A percentile compares a stretch with the other conserved stretches of the same genome.
These are phyloP conservation scores for Colletotrichum viniferum DNA, from an alignment of 2,329 filamentous ascomycete genomes.

Conservation along the genomic window DNA sequence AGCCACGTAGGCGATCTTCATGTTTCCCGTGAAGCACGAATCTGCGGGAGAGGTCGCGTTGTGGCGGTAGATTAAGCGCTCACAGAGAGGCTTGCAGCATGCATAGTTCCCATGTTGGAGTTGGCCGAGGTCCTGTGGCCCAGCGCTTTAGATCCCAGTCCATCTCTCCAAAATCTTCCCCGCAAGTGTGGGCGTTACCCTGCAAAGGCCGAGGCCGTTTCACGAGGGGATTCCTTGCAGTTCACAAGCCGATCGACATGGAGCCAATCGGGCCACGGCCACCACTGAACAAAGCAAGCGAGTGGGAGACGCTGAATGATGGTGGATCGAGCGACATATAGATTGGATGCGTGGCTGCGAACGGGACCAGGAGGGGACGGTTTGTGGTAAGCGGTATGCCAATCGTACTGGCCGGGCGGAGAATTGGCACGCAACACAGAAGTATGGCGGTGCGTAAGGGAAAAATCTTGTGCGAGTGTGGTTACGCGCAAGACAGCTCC, in stretches of 20 bases:
- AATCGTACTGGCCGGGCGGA: background rate
- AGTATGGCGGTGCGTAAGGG: background rate
- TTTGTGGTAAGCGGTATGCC: background rate
- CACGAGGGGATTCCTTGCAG: background rate
- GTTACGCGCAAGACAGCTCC: background rate
- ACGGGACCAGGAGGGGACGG: background rate
- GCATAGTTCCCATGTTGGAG: background rate
- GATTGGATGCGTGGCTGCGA: background rate
- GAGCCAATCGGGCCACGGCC: background rate
- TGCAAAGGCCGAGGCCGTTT: conserved; percentile 9
- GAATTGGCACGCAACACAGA: background rate
- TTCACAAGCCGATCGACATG: background rate
- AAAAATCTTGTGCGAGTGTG: background rate
- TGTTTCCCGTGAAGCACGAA: background rate
- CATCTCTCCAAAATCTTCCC: background rate
- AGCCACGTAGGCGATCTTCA: conserved; percentile 18
- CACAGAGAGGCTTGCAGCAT: background rate
- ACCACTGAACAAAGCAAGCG: background rate
- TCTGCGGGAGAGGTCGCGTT: background rate
- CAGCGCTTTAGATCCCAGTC: background rate
- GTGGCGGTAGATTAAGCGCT: conserved; percentile 15
- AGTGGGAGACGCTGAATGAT: background rate
- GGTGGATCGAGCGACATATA: background rate
- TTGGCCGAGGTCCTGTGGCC: background rate
- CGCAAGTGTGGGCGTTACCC: background rate